A percentile compares a stretch with the other conserved stretches of the same genome.
phyloP scores from a whole-genome alignment of 257 asterid genomes.

The Cynanchum wilfordii region DNA sequence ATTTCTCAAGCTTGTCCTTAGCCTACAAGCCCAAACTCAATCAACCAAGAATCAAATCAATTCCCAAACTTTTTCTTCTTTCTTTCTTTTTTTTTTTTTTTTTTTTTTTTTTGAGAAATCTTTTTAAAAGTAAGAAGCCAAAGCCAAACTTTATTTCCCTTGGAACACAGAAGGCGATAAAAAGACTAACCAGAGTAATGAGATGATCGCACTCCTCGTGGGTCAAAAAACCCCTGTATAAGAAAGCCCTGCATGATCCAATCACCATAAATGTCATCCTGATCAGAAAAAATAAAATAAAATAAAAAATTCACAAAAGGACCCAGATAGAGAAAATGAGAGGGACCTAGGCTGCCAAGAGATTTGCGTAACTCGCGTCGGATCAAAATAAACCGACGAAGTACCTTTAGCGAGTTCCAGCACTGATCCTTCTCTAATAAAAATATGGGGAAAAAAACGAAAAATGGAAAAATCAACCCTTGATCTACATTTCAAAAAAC shows the following conservation, averaged over 20 bases:
- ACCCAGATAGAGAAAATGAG: not conserved
- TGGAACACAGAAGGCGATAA: not conserved
- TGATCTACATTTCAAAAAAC: constrained; percentile 24
- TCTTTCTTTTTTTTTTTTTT: not conserved
- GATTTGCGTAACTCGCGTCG: constrained; percentile 68
- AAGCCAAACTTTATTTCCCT: not conserved
- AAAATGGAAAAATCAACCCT: constrained; percentile 16
- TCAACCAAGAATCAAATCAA: constrained; percentile 15
- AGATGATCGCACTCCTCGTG: constrained; percentile 81
- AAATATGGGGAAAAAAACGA: not conserved
- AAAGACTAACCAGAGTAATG: constrained; percentile 54
- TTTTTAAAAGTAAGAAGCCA: not conserved
- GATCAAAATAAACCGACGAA: constrained; percentile 57
- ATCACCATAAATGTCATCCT: constrained; percentile 3
- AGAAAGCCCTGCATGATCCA: constrained; percentile 59
- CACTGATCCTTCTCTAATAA: constrained; percentile 29
- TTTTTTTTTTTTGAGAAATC: not conserved
- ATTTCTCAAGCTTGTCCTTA: constrained; percentile 77
- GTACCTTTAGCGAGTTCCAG: constrained; percentile 38
- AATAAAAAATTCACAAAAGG: not conserved
- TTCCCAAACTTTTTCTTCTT: not conserved
- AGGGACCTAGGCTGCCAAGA: constrained; percentile 82
- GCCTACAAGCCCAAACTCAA: constrained; percentile 50
- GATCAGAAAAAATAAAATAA: not conserved
- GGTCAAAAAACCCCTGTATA: constrained; percentile 65